Percentiles rank a stretch among this genome's conserved stretches.
phyloP scores from a whole-genome alignment of 2,329 filamentous ascomycete species.

The Ustulina deusta region DNA sequence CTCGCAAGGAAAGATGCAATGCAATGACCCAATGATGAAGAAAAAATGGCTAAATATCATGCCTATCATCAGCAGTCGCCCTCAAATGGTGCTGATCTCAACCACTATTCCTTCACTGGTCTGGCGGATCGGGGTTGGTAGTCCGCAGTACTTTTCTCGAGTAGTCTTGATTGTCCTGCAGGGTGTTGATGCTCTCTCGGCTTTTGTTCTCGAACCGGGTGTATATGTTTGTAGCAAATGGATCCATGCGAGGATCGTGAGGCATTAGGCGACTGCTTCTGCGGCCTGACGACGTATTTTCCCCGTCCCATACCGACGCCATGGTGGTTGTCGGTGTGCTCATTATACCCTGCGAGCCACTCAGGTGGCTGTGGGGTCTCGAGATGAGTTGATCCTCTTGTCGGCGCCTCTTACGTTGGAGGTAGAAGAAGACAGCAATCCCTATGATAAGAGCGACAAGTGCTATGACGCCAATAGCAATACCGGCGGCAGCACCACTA shows the following conservation, averaged over 20 bases:
- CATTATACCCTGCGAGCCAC: conserved; percentile 64
- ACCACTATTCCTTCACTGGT: conserved; percentile 43
- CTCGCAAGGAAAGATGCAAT: conserved; percentile 55
- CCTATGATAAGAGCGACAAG: conserved; percentile 43
- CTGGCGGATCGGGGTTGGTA: conserved; percentile 69
- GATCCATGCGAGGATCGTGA: conserved; percentile 73
- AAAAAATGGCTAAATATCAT: conserved; percentile 47
- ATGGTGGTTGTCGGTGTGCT: conserved; percentile 60
- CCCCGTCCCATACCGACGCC: conserved; percentile 55
- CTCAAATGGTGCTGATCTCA: conserved; percentile 29
- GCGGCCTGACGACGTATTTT: conserved; percentile 57
- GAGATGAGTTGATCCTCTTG: conserved; percentile 58
- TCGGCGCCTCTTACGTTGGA: conserved; percentile 59
- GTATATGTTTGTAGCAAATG: conserved; percentile 69
- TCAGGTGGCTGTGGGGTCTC: conserved; percentile 61
- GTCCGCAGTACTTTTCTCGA: conserved; percentile 72
- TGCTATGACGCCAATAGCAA: conserved; percentile 50
- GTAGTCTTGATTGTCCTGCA: conserved; percentile 75
- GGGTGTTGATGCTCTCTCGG: conserved; percentile 71
- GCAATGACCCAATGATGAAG: conserved; percentile 51
- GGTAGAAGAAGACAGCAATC: conserved; percentile 57
- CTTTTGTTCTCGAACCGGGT: conserved; percentile 66
- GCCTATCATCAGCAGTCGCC: conserved; percentile 50
- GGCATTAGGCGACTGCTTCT: conserved; percentile 68
- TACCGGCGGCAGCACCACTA: conserved; percentile 46